A percentile compares a stretch with the other conserved stretches of the same genome.
Evolutionary conservation across 75 land plant species (phyloP).

Genomic region (Picea sitchensis): DNA sequence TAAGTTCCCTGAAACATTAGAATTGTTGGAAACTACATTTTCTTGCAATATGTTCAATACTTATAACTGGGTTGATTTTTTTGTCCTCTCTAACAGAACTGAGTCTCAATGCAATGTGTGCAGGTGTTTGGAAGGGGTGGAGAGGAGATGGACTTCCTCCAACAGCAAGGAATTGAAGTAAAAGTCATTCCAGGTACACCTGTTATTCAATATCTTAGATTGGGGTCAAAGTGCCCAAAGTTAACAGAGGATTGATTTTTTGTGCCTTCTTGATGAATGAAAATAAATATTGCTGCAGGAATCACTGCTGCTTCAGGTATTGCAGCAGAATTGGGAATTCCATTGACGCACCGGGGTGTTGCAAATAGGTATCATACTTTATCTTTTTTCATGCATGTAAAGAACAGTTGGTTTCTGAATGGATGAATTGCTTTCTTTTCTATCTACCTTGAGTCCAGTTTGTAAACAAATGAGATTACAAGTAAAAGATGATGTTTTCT

Average conservation of each 20-base stretch:
- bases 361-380: constrained; percentile 56
- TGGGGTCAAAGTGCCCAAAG: background rate
- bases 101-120: background rate
- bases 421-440: background rate
- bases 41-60: background rate
- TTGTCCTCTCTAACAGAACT: background rate
- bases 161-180: constrained; percentile 89
- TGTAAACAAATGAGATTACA: background rate
- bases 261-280: background rate
- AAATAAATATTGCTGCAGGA: constrained; percentile 30
- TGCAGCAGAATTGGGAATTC: constrained; percentile 96
- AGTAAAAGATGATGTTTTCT: background rate
- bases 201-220: background rate
- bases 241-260: background rate
- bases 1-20: background rate
- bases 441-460: background rate
- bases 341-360: constrained; percentile 92
- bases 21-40: background rate
- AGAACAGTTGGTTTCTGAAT: background rate
- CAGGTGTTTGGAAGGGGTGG: constrained; percentile 99
- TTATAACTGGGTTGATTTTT: background rate
- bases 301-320: constrained; percentile 99
- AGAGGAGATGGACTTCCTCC: constrained; percentile 99
- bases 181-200: constrained; percentile 84
- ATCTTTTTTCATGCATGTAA: background rate